Percentiles rank a stretch among this genome's conserved stretches.
Evolutionary conservation across 78 protist species (phyloP).

Genomic region (Tieghemostelium lacteum): DNA sequence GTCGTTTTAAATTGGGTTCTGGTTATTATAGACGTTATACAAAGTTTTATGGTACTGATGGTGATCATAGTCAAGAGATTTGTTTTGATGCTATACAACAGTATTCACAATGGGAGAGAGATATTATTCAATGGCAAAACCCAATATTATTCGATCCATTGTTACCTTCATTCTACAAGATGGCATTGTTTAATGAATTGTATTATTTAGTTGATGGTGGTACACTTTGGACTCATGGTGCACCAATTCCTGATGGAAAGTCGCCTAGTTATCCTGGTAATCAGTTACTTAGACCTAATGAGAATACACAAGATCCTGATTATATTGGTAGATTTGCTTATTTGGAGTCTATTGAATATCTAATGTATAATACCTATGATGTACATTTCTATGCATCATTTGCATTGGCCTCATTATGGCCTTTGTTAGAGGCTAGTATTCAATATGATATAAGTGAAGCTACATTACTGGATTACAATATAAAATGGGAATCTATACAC

Average conservation of each 20-base stretch:
- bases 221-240: constrained; percentile 85
- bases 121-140: constrained; percentile 84
- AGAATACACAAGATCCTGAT: constrained; percentile 4
- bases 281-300: constrained; percentile 10
- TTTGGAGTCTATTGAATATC: constrained; percentile 89
- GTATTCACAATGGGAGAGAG: constrained; percentile 49
- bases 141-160: constrained; percentile 58
- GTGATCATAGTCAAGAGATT: constrained; percentile 60
- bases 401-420: constrained; percentile 87
- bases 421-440: constrained; percentile 74
- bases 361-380: constrained; percentile 93
- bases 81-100: constrained; percentile 40
- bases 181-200: constrained; percentile 86
- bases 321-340: constrained; percentile 83
- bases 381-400: constrained; percentile 91
- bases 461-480: constrained; percentile 24
- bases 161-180: constrained; percentile 72
- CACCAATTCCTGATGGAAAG: background rate
- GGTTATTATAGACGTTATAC: constrained; percentile 68
- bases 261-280: background rate
- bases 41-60: constrained; percentile 59
- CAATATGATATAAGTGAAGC: constrained; percentile 75
- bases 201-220: constrained; percentile 91
- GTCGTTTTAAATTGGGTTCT: constrained; percentile 35
- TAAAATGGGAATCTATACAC: constrained; percentile 39